Evolutionary conservation across 1,139 yeast species (phyloP).

Genomic region (Debaryomyces robertsiae): DNA sequence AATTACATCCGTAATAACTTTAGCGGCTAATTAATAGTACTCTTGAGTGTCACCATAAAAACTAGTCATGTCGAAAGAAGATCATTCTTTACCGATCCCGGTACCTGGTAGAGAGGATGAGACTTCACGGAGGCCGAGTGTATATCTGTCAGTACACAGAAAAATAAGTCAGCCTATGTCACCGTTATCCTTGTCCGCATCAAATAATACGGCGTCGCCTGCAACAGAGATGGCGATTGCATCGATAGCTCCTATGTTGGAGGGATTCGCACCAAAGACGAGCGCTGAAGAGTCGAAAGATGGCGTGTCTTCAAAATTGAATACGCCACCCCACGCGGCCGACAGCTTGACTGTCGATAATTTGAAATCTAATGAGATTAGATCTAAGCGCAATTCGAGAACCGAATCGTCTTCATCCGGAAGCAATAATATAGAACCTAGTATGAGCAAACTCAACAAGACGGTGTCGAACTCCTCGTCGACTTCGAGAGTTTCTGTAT

Average conservation of each 20-base stretch:
- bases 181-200: slow-evolving; percentile 31
- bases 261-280: slow-evolving; percentile 71
- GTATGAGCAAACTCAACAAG: slow-evolving; percentile 30
- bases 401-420: slow-evolving; percentile 27
- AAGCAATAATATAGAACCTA: slow-evolving; percentile 13
- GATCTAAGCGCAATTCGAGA: slow-evolving; percentile 17
- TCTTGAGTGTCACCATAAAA: background rate
- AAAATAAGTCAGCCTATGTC: slow-evolving; percentile 36
- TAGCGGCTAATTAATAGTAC: too few species aligned
- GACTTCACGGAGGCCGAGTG: background rate
- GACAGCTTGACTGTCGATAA: slow-evolving; percentile 8
- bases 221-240: slow-evolving; percentile 66
- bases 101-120: slow-evolving; percentile 9
- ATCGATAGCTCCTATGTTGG: slow-evolving; percentile 75
- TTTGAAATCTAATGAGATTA: slow-evolving; percentile 6
- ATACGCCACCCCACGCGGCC: slow-evolving; percentile 12
- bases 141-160: slow-evolving; percentile 2
- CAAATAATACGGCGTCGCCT: slow-evolving; percentile 23
- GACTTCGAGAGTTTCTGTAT: slow-evolving; percentile 46
- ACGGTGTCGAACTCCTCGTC: slow-evolving; percentile 43
- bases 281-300: slow-evolving; percentile 54
- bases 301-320: slow-evolving; percentile 16
- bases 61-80: slow-evolving; percentile 7
- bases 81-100: slow-evolving; percentile 11
- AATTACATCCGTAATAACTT: too few species aligned